Evolutionary conservation across 73 alveolate species (phyloP).

Genomic region (Paramecium octaurelia): DNA sequence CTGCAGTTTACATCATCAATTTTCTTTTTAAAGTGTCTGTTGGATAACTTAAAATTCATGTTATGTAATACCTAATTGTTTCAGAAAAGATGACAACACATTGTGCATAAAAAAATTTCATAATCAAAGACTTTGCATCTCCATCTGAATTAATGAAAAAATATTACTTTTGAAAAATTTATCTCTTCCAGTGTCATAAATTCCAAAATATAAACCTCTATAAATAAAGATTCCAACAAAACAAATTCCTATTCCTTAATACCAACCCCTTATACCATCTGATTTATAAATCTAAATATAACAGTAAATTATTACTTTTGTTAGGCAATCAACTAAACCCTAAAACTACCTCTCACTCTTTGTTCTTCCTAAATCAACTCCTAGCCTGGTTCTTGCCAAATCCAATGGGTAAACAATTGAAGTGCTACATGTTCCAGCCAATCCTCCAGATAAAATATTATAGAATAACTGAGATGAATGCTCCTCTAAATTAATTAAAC

Average conservation of each 20-base stretch:
- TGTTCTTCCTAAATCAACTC: constrained; percentile 71
- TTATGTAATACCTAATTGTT: constrained; percentile 47
- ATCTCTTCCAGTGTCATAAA: constrained; percentile 88
- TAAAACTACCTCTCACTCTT: constrained; percentile 62
- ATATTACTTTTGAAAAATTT: constrained; percentile 57
- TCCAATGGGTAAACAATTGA: constrained; percentile 75
- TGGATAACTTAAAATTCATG: constrained; percentile 73
- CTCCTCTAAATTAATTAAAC: constrained; percentile 3
- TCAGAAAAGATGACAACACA: constrained; percentile 80
- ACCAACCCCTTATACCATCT: constrained; percentile 88
- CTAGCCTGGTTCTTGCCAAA: constrained; percentile 75
- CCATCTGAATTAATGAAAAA: neutral
- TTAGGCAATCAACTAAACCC: constrained; percentile 67
- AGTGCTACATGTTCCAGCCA: constrained; percentile 74
- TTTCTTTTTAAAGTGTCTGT: constrained; percentile 93
- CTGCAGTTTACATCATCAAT: constrained; percentile 88
- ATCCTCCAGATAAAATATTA: constrained; percentile 72
- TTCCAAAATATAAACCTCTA: constrained; percentile 93
- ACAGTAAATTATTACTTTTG: constrained; percentile 1
- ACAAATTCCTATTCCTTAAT: constrained; percentile 91
- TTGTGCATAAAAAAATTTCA: constrained; percentile 83
- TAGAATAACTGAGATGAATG: constrained; percentile 3
- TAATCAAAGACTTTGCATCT: constrained; percentile 34
- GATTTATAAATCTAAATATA: constrained; percentile 58
- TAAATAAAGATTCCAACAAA: constrained; percentile 84